Evolutionary conservation across 257 asterid genomes (phyloP).

Genomic region (Cinchona pubescens): DNA sequence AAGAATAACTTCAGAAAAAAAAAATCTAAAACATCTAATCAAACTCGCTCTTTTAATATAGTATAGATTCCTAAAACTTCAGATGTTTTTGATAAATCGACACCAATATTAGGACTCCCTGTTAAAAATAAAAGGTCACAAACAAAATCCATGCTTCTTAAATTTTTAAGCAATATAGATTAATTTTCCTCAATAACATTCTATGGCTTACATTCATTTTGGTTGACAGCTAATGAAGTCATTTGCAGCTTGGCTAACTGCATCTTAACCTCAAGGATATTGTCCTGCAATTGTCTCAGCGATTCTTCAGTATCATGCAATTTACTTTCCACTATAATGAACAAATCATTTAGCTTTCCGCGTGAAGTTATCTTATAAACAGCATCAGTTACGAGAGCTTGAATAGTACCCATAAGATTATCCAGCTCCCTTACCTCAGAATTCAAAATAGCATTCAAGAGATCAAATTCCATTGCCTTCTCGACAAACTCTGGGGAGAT

Average conservation of each 20-base stretch:
- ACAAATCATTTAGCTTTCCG: constrained; percentile 37
- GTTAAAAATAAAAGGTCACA: constrained; percentile 20
- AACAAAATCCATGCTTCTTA: neutral
- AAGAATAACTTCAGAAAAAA: too few species aligned
- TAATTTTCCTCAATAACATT: neutral
- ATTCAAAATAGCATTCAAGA: constrained; percentile 49
- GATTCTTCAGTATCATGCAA: constrained; percentile 56
- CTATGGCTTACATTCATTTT: constrained; percentile 58
- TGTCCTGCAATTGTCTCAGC: constrained; percentile 55
- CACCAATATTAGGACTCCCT: constrained; percentile 43
- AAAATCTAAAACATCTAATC: too few species aligned
- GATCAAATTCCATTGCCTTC: constrained; percentile 58
- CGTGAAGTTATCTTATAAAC: constrained; percentile 38
- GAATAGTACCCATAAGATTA: constrained; percentile 36
- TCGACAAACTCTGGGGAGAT: constrained; percentile 54
- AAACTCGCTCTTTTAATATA: too few species aligned
- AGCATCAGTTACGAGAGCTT: constrained; percentile 41
- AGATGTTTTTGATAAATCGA: constrained; percentile 38
- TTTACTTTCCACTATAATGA: constrained; percentile 34
- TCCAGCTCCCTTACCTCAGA: constrained; percentile 69
- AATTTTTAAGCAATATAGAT: neutral
- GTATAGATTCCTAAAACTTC: constrained; percentile 28
- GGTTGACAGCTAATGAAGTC: constrained; percentile 57
- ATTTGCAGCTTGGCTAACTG: constrained; percentile 79
- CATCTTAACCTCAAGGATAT: constrained; percentile 63